A percentile compares a stretch with the other conserved stretches of the same genome.
These are phyloP conservation scores for Penicillium maclennaniae DNA, from an alignment of 495 filamentous ascomycete species.

Conservation along the genomic window DNA sequence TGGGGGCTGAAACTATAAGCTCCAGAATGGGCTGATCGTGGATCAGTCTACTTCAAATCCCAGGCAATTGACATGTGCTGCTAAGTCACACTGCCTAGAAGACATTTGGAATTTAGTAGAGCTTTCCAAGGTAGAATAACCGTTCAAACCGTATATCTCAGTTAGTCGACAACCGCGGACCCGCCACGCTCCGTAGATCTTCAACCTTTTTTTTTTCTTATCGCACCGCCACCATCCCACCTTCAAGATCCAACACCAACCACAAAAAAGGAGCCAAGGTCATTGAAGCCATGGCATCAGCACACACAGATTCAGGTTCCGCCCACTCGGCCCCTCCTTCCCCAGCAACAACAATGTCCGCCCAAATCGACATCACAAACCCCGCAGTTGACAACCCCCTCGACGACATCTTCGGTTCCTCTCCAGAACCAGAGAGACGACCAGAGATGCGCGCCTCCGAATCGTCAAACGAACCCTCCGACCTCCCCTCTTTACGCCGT, in stretches of 20 bases:
- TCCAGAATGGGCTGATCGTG: too few species aligned
- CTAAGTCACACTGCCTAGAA: too few species aligned
- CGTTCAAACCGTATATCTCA: neutral
- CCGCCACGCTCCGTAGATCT: neutral
- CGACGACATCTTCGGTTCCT: conserved; percentile 48
- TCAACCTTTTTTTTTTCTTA: conserved; percentile 6
- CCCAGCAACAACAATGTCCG: conserved; percentile 31
- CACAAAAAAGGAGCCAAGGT: too few species aligned
- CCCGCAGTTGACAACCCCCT: conserved; percentile 33
- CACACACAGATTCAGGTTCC: conserved; percentile 1
- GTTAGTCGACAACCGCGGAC: neutral
- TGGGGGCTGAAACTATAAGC: too few species aligned
- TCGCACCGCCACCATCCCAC: neutral
- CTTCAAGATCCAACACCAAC: neutral
- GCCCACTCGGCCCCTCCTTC: conserved; percentile 16
- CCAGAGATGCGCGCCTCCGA: neutral
- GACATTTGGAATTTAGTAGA: neutral
- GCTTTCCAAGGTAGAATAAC: neutral
- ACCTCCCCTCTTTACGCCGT: conserved; percentile 68
- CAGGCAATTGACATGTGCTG: too few species aligned
- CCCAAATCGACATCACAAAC: conserved; percentile 11
- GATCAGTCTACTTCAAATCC: too few species aligned
- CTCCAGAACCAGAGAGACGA: conserved; percentile 22
- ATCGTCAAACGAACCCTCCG: conserved; percentile 48
- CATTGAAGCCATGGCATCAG: conserved; percentile 1